A percentile compares a stretch with the other conserved stretches of the same genome.
phyloP scores from a whole-genome alignment of 768 basidiomycete genomes.

The Boletus sensibilis region DNA sequence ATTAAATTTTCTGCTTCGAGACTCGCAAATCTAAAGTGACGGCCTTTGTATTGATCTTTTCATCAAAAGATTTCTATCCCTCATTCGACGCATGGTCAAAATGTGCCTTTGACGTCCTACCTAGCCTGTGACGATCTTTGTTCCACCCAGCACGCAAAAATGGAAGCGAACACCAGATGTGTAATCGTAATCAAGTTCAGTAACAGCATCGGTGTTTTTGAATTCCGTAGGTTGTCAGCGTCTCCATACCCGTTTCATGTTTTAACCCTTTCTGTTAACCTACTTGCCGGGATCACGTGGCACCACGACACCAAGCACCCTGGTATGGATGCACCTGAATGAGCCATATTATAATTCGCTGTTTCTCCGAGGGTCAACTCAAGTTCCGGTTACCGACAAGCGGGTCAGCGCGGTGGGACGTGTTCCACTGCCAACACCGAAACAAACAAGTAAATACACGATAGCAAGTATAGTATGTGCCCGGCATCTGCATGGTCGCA shows the following conservation, averaged over 20 bases:
- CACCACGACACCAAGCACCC: slow-evolving; percentile 1
- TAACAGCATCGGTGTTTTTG: slow-evolving; percentile 14
- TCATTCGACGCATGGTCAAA: slow-evolving; percentile 5
- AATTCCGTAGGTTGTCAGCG: slow-evolving; percentile 14
- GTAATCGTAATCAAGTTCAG: slow-evolving; percentile 10
- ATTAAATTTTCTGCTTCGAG: slow-evolving; percentile 15
- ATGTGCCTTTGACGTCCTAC: slow-evolving; percentile 14
- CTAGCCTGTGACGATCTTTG: slow-evolving; percentile 18
- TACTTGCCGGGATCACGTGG: slow-evolving; percentile 32
- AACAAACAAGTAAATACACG: slow-evolving; percentile 1
- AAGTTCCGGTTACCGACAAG: slow-evolving; percentile 16
- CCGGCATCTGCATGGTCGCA: slow-evolving; percentile 4
- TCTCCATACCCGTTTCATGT: slow-evolving; percentile 31
- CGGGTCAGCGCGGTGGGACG: slow-evolving; percentile 1
- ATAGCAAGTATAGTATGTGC: slow-evolving; percentile 19
- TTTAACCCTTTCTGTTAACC: slow-evolving; percentile 18
- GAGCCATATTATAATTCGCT: not conserved
- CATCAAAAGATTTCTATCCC: slow-evolving; percentile 9
- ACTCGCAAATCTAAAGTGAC: slow-evolving; percentile 21
- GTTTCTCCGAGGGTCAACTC: slow-evolving; percentile 6
- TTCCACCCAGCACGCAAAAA: slow-evolving; percentile 16
- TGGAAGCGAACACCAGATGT: slow-evolving; percentile 20
- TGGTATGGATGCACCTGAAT: not conserved
- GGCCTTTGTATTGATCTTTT: slow-evolving; percentile 11
- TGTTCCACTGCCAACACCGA: slow-evolving; percentile 10